Conservation (phyloP, 495 filamentous ascomycete genomes). For the Acidiella bohemica region DNA sequence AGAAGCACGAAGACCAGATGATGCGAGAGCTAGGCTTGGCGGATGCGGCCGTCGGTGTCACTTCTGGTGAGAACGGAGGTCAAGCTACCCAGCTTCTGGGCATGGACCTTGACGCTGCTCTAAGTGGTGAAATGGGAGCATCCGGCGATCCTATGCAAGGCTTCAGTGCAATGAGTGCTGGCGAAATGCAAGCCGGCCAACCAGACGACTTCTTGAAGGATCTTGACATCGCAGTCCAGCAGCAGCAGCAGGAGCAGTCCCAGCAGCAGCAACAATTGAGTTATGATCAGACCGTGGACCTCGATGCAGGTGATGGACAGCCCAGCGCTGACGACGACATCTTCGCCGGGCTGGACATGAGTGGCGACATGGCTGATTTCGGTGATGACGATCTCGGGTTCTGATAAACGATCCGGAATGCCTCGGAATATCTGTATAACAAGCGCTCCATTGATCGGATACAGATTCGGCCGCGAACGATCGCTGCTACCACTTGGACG, state of each 20-base stretch:
- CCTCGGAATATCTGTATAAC: too few relatives aligned
- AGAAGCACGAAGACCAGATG: conserved; percentile 18
- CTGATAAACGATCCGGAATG: too few relatives aligned
- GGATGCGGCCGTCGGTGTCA: conserved; percentile 11
- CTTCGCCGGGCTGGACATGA: conserved; percentile 21
- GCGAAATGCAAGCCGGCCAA: not conserved
- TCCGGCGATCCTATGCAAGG: conserved; percentile 1
- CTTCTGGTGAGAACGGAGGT: conserved; percentile 8
- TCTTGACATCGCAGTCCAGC: conserved; percentile 17
- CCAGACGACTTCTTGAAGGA: conserved; percentile 9
- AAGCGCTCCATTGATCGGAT: too few relatives aligned
- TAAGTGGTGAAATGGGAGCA: too few relatives aligned
- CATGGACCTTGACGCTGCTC: conserved; percentile 2
- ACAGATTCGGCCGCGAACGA: too few relatives aligned
- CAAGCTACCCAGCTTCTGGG: conserved; percentile 3
- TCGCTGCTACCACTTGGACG: too few relatives aligned
- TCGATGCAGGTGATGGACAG: not conserved
- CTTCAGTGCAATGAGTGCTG: conserved; percentile 5
- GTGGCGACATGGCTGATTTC: conserved; percentile 16
- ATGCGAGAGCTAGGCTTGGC: conserved; percentile 20
- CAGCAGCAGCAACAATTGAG: not conserved
- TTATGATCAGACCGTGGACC: not conserved
- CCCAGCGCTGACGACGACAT: conserved; percentile 21
- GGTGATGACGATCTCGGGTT: too few relatives aligned
- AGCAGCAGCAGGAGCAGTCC: conserved; percentile 1